phyloP scores from a whole-genome alignment of 1,139 yeast species.

The Yamadazyma dendronema region DNA sequence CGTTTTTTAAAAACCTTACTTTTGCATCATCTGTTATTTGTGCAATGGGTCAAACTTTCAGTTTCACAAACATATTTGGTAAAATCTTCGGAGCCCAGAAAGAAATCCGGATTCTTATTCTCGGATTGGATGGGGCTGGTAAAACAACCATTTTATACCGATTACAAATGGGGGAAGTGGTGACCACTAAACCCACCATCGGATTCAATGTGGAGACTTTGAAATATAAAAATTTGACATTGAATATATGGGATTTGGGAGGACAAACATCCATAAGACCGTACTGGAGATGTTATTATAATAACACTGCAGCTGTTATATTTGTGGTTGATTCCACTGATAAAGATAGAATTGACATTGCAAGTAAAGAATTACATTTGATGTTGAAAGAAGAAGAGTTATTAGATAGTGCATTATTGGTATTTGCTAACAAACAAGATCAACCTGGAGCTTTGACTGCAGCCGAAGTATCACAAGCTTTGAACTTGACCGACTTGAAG shows the following conservation, averaged over 20 bases:
- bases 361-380: conserved; percentile 82
- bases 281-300: conserved; percentile 96
- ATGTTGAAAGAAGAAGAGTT: conserved; percentile 94
- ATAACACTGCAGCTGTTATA: conserved; percentile 92
- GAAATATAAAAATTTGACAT: conserved; percentile 82
- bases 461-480: conserved; percentile 88
- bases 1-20: not conserved
- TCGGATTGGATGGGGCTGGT: conserved; percentile 98
- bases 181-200: conserved; percentile 91
- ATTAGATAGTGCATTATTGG: conserved; percentile 83
- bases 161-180: conserved; percentile 90
- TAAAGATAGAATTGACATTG: conserved; percentile 85
- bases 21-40: not conserved
- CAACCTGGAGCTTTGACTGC: conserved; percentile 95
- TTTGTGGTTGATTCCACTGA: conserved; percentile 98
- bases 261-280: conserved; percentile 97
- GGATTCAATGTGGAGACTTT: conserved; percentile 97
- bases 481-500: conserved; percentile 81
- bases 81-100: conserved; percentile 87
- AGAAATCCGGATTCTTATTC: conserved; percentile 86
- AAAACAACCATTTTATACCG: conserved; percentile 93
- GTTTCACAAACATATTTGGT: conserved; percentile 71
- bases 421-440: conserved; percentile 96
- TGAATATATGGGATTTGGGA: conserved; percentile 89
- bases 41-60: conserved; percentile 78